These are phyloP conservation scores for Globisporangium sylvaticum DNA, from an alignment of 352 stramenopile species.

Conservation along the genomic window DNA sequence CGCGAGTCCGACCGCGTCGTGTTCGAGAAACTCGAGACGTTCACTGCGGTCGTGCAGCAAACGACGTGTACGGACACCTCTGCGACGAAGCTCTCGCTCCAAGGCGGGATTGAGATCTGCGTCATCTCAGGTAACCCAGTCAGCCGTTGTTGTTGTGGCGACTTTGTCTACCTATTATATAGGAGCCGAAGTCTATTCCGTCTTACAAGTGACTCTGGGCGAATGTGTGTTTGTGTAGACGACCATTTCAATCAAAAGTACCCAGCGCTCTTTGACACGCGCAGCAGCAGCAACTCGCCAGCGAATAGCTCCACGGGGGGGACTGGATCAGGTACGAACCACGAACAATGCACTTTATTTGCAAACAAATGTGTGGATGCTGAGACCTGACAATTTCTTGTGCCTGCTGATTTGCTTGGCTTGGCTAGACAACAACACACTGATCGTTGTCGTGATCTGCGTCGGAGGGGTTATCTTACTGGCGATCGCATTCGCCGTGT, in stretches of 20 bases:
- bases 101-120: constrained; percentile 3
- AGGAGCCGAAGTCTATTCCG: too few relatives aligned
- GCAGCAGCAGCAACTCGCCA: background rate
- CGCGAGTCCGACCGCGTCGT: constrained; percentile 10
- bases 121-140: constrained; percentile 1
- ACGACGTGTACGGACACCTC: background rate
- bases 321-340: background rate
- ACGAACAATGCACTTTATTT: background rate
- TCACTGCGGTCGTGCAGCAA: constrained; percentile 1
- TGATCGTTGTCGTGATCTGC: constrained; percentile 5
- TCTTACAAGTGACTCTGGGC: too few relatives aligned
- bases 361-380: background rate
- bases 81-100: background rate
- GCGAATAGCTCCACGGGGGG: background rate
- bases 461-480: background rate
- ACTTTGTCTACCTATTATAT: too few relatives aligned
- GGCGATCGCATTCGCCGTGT: background rate
- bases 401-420: background rate
- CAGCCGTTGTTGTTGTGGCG: too few relatives aligned
- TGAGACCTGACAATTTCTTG: background rate
- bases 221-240: background rate
- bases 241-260: constrained; percentile 6
- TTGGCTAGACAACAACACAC: background rate
- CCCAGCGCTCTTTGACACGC: background rate
- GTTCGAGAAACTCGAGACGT: background rate